Conservation (phyloP, 345 rosid species). For the Ricinus communis region DNA sequence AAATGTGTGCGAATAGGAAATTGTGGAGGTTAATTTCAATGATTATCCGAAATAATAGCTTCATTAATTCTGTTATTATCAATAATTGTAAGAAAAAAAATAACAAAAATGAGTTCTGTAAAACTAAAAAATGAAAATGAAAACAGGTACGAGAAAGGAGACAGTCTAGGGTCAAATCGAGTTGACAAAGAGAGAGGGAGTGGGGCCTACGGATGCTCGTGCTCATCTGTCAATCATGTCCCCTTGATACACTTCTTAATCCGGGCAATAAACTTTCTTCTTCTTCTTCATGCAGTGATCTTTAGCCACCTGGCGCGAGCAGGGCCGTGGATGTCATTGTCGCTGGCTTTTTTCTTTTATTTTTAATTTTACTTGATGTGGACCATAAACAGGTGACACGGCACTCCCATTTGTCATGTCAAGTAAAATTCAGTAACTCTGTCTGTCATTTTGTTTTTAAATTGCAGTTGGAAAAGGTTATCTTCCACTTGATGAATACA, state of each 20-base stretch:
- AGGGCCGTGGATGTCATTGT: not conserved
- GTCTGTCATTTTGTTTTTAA: too few species aligned
- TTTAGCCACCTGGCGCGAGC: not conserved
- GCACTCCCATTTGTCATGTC: constrained; percentile 10
- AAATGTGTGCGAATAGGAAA: too few species aligned
- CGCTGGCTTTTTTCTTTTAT: not conserved
- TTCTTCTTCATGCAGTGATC: not conserved
- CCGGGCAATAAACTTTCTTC: not conserved
- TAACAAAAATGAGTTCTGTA: not conserved
- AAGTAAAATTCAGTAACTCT: not conserved
- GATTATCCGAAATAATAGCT: too few species aligned
- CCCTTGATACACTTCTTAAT: not conserved
- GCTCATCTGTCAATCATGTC: constrained; percentile 23
- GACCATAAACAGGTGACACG: constrained; percentile 13
- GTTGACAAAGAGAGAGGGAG: constrained; percentile 2
- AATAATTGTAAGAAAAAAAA: too few species aligned
- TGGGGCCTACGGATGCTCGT: not conserved
- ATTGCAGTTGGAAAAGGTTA: too few species aligned
- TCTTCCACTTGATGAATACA: too few species aligned
- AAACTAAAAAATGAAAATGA: not conserved
- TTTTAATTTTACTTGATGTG: constrained; percentile 24
- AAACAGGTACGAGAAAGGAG: not conserved
- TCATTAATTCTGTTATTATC: too few species aligned
- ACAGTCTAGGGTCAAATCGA: constrained; percentile 9
- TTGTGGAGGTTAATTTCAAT: too few species aligned